phyloP scores from a whole-genome alignment of 257 asterid genomes.

The Mentha longifolia region DNA sequence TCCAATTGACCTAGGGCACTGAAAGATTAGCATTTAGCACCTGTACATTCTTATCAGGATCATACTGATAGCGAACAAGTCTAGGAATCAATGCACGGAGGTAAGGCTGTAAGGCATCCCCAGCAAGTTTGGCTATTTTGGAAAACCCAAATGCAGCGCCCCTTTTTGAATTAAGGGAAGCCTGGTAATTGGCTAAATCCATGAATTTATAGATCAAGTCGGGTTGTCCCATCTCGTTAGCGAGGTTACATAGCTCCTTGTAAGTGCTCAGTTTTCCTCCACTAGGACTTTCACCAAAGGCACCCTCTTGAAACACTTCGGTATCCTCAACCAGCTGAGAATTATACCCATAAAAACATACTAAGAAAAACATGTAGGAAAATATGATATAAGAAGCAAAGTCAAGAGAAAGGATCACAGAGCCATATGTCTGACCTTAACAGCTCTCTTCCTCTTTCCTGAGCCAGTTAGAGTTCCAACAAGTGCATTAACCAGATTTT shows the following conservation, averaged over 20 bases:
- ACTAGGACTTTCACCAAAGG: conserved; percentile 89
- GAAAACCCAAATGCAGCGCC: conserved; percentile 99
- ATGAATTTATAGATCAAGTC: conserved; percentile 94
- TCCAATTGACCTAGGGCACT: conserved; percentile 28
- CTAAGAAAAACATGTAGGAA: conserved; percentile 19
- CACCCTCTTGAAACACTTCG: conserved; percentile 93
- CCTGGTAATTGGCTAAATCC: conserved; percentile 97
- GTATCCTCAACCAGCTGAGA: conserved; percentile 85
- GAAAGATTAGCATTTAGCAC: conserved; percentile 54
- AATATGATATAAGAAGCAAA: conserved; percentile 25
- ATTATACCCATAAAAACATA: conserved; percentile 32
- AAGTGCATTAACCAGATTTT: conserved; percentile 89
- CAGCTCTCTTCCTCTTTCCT: conserved; percentile 97
- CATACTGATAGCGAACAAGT: conserved; percentile 93
- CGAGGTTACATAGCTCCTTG: conserved; percentile 95
- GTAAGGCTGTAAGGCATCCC: conserved; percentile 92
- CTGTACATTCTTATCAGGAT: conserved; percentile 99
- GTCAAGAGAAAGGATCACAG: conserved; percentile 28
- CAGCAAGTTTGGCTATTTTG: conserved; percentile 97
- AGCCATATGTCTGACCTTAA: conserved; percentile 60
- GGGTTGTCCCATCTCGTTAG: conserved; percentile 99
- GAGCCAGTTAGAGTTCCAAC: conserved; percentile 98
- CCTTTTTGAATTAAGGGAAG: conserved; percentile 93
- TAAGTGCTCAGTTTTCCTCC: conserved; percentile 97
- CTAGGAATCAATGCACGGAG: conserved; percentile 85